Base-by-base conservation (phyloP, 2,329 filamentous ascomycete genomes). In the Fusarium mangiferae region DNA sequence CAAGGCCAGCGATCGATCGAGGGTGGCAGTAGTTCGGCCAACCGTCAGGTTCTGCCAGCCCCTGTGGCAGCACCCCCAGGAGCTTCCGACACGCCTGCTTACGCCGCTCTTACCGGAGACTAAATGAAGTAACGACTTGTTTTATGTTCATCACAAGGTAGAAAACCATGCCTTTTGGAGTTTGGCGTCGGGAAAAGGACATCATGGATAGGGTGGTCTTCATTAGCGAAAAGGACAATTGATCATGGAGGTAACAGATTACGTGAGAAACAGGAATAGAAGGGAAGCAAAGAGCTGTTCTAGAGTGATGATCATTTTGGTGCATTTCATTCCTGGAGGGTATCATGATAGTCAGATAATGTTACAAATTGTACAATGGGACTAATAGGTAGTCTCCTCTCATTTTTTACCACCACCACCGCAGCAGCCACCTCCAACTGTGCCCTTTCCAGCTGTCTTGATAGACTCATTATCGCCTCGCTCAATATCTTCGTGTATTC, bases 381-480 rank as follows among this genome's bases (percentile, higher is more conserved):
- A 68, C 38, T n/a, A 46, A 66, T 55, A 44, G 41, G 41, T 44
- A 66, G 39, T 66, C 66, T 62, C 69, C 63, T 56, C 62, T 78
- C 65, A 81, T 63, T 75, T 79, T 67, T 75, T 79, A 61, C 80
- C 76, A 62, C 83, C 76, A 61, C 82, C 82, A 18, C 82, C 81
- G 30, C 72, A 74, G 72, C 72, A 74, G 22, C 72, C 63, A 26
- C 81, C 79, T 13, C 78, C 74, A n/a, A 70, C 54, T n/a, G 66
- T 66, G 44, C 79, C 80, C 4, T 70, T 81, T 68, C 84, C 86
- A 6, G 88, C 87, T 58, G 90, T 86, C 83, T 95, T 97, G 78
- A 98, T 90, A 39, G 92, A 94, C 77, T 98, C 95, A 80, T 99
- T 99, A 83, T 98, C 93, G 61, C 96, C 95, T 74, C 94, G 88